Evolutionary conservation across 176 grass and related monocot species (phyloP).

Genomic region (Elymus sibiricus): DNA sequence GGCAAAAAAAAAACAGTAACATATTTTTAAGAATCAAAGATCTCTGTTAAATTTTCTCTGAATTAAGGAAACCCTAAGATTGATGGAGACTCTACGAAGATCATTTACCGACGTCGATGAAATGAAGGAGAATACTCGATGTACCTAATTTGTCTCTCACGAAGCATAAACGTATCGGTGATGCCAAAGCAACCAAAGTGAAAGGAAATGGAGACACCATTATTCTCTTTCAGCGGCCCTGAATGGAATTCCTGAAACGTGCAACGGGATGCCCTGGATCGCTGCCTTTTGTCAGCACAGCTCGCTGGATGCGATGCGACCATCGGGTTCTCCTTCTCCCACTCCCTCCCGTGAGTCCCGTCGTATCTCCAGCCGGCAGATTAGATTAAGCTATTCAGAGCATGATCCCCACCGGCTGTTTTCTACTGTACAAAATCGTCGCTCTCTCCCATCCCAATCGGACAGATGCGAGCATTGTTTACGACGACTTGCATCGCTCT

Average conservation of each 20-base stretch:
- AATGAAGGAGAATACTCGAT: background rate
- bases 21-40: background rate
- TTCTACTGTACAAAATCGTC: background rate
- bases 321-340: conserved; percentile 6
- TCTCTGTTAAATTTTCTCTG: background rate
- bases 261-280: background rate
- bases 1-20: too few relatives aligned
- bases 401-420: background rate
- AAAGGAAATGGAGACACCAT: background rate
- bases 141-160: background rate
- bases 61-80: background rate
- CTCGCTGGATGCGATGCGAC: background rate
- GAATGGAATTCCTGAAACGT: background rate
- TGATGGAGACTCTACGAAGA: background rate
- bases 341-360: background rate
- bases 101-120: background rate
- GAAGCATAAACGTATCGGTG: background rate
- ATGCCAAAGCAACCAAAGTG: background rate
- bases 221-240: background rate
- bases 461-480: background rate
- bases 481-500: background rate
- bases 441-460: background rate
- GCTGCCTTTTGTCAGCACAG: background rate
- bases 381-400: conserved; percentile 5
- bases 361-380: conserved; percentile 12